Conservation (phyloP, 495 filamentous ascomycete genomes). For the Lindgomyces ingoldianus region DNA sequence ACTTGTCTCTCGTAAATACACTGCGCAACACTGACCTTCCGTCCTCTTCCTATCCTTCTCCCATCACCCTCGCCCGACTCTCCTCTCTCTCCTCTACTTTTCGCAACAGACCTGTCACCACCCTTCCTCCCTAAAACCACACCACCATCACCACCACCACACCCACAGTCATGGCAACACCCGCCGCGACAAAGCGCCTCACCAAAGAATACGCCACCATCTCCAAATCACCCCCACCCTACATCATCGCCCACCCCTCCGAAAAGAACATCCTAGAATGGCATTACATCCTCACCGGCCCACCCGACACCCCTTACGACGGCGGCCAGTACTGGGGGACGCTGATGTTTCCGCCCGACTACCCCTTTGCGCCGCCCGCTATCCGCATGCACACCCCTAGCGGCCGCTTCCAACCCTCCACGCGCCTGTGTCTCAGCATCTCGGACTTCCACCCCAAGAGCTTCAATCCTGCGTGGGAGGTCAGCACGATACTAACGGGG, state of each 20-base stretch:
- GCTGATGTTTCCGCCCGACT: slow-evolving; percentile 90
- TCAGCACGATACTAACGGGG: slow-evolving; percentile 92
- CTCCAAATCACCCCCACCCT: slow-evolving; percentile 87
- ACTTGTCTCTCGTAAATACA: not conserved
- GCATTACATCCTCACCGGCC: slow-evolving; percentile 97
- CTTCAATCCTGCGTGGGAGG: slow-evolving; percentile 99
- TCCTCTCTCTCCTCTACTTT: not conserved
- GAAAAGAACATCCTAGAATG: slow-evolving; percentile 96
- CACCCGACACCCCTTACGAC: slow-evolving; percentile 91
- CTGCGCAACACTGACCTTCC: not conserved
- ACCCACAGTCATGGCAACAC: slow-evolving; percentile 42
- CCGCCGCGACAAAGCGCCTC: slow-evolving; percentile 54
- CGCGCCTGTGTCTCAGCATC: slow-evolving; percentile 90
- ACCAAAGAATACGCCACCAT: slow-evolving; percentile 93
- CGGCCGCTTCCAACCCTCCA: slow-evolving; percentile 90
- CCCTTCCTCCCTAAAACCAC: not conserved
- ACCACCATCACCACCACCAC: not conserved
- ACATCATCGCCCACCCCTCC: slow-evolving; percentile 90
- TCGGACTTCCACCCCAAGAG: slow-evolving; percentile 96
- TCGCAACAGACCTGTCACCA: not conserved
- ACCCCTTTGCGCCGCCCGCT: slow-evolving; percentile 94
- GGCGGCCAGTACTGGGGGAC: slow-evolving; percentile 98
- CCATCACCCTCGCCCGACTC: not conserved
- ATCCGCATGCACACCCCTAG: slow-evolving; percentile 99
- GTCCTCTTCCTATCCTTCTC: not conserved